Evolutionary conservation across 352 stramenopile species (phyloP), one percentile per base, ranked within the genome.

Genomic region (Globisporangium camurandrum): DNA sequence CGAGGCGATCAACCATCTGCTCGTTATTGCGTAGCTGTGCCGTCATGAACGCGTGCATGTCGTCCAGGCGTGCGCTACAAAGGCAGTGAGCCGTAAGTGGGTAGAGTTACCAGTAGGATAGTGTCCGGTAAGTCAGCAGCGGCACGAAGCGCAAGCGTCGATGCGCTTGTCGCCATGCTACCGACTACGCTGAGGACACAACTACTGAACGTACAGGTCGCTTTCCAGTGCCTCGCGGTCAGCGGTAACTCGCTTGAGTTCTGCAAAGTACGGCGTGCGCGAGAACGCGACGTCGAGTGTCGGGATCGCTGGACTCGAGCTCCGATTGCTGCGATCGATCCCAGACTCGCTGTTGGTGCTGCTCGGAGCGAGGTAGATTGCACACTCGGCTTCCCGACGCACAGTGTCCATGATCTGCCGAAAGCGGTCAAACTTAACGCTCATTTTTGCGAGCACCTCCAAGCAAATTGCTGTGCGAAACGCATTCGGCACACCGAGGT

Each of bases 401-500:
- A 75, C 59, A 10, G 65, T 47, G 5, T 12, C 27, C 33, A 78
- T 62, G 19, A 88, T 36, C 14, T 51, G 57, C n/a, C 75, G 41
- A 37, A 84, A 85, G 24, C 74, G 71, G 3, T 38, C 41, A 31
- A 80, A 82, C 54, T 78, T 81, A 26, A 26, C 50, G 34, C 59
- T 72, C 17, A 86, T 26, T 39, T 69, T 68, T 17, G 31, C 19
- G 9, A 86, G 42, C 1, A 86, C 60, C 40, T 86, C 68, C 28
- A 84, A 74, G 30, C 68, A 79, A 16, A 86, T 64, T 9, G 72
- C 72, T 0, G 74, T 83, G 14, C 77, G 74, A 9, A 88, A 70
- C 12, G 60, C 55, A 48, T 86, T 85, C 1, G 72, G 74, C 0
- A 67, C 49, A 7, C 74, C 72, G 0, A 85, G 57, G 19, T 86